phyloP scores from a whole-genome alignment of 2,329 filamentous ascomycete species.

The Talaromyces sp. region DNA sequence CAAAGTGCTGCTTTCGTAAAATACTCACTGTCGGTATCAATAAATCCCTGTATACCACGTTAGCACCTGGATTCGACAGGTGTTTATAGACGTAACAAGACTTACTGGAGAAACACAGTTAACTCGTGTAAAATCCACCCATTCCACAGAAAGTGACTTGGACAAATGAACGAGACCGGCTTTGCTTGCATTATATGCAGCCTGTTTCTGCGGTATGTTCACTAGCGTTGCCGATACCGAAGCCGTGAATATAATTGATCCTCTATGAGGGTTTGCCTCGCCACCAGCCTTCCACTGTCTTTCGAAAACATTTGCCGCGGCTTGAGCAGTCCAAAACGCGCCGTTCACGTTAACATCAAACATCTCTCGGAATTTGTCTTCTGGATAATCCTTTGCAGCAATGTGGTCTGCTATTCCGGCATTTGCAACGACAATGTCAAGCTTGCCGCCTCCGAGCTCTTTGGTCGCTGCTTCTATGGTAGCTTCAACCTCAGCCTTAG shows the following conservation, averaged over 20 bases:
- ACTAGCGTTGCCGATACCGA: constrained; percentile 34
- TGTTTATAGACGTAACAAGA: constrained; percentile 30
- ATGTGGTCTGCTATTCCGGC: constrained; percentile 35
- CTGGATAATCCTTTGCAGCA: constrained; percentile 34
- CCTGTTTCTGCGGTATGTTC: constrained; percentile 36
- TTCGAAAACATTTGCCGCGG: constrained; percentile 33
- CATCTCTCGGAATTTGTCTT: constrained; percentile 36
- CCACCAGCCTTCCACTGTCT: constrained; percentile 17
- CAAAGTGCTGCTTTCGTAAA: background rate
- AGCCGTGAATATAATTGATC: constrained; percentile 36
- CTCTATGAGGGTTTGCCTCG: constrained; percentile 9
- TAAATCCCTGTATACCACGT: background rate
- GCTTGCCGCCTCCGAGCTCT: constrained; percentile 33
- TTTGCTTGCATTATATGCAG: constrained; percentile 35
- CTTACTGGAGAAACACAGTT: constrained; percentile 39
- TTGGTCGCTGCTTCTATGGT: constrained; percentile 27
- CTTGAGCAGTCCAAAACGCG: constrained; percentile 34
- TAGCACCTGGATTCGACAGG: background rate
- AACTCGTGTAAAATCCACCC: constrained; percentile 35
- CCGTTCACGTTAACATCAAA: constrained; percentile 36
- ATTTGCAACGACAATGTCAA: constrained; percentile 45
- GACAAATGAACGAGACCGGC: constrained; percentile 32
- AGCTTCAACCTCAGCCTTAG: constrained; percentile 24
- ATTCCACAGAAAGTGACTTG: constrained; percentile 34
- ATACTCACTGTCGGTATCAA: background rate